Conservation (phyloP, 2,329 filamentous ascomycete genomes). For the Diplodia intermedia region DNA sequence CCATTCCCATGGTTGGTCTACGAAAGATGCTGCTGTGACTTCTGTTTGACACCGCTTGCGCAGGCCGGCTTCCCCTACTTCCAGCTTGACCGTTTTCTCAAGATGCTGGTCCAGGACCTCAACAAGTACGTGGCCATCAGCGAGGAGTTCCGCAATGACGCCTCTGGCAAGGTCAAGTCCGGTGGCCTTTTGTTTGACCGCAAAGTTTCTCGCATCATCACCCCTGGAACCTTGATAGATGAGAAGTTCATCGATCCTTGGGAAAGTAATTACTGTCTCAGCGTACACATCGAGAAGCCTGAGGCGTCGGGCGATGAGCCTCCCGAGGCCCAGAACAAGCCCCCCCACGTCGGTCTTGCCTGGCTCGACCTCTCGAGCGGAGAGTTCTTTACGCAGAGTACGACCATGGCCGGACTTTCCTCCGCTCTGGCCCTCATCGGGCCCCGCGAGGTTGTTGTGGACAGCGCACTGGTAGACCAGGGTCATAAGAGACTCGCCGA, state of each 20-base stretch:
- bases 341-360: constrained; percentile 67
- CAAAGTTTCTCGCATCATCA: constrained; percentile 84
- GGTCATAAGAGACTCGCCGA: constrained; percentile 67
- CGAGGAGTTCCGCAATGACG: constrained; percentile 84
- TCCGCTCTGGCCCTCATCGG: constrained; percentile 82
- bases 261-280: constrained; percentile 90
- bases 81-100: constrained; percentile 90
- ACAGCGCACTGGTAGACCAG: constrained; percentile 61
- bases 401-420: constrained; percentile 73
- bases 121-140: constrained; percentile 92
- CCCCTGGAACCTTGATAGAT: constrained; percentile 93
- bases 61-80: constrained; percentile 92
- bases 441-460: constrained; percentile 83
- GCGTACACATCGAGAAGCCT: constrained; percentile 68
- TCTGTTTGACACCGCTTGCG: constrained; percentile 33
- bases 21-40: neutral
- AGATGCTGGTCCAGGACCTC: constrained; percentile 88
- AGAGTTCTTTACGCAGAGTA: constrained; percentile 85
- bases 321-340: neutral
- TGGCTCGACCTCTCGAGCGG: constrained; percentile 97
- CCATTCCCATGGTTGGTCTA: constrained; percentile 78
- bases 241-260: constrained; percentile 97
- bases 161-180: constrained; percentile 72
- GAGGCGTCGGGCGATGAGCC: constrained; percentile 37
- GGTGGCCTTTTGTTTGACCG: constrained; percentile 86